Conservation (phyloP, 1,284 basidiomycete genomes). For the Leccinum ponderosum region DNA sequence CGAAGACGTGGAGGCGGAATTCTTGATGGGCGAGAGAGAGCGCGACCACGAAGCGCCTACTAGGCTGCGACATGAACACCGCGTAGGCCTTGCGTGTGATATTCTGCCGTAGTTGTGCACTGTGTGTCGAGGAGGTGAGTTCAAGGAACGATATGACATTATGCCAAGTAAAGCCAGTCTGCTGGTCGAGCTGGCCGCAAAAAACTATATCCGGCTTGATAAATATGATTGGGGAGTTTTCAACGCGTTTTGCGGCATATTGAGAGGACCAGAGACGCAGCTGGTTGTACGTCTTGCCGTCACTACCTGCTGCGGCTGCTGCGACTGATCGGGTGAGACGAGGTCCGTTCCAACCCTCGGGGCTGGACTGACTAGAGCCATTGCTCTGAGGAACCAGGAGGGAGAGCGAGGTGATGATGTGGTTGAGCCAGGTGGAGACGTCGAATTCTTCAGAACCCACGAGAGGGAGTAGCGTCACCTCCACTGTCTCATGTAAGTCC, state of each 20-base stretch:
- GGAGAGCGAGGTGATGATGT: not conserved
- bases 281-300: not conserved
- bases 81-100: not conserved
- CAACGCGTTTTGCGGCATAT: not conserved
- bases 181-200: not conserved
- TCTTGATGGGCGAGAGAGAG: not conserved
- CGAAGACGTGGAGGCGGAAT: not conserved
- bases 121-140: not conserved
- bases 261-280: not conserved
- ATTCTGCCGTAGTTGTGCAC: not conserved
- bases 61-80: not conserved
- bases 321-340: not conserved
- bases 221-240: not conserved
- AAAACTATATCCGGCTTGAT: not conserved
- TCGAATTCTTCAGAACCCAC: not conserved
- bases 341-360: not conserved
- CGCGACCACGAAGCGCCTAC: not conserved
- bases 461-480: not conserved
- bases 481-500: not conserved
- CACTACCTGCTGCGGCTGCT: too few relatives aligned
- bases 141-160: not conserved
- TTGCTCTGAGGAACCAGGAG: not conserved
- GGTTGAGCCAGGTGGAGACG: not conserved
- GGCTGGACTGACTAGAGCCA: not conserved
- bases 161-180: not conserved